Evolutionary conservation across 208 protist species (phyloP).

Genomic region (Leishmania braziliensis): DNA sequence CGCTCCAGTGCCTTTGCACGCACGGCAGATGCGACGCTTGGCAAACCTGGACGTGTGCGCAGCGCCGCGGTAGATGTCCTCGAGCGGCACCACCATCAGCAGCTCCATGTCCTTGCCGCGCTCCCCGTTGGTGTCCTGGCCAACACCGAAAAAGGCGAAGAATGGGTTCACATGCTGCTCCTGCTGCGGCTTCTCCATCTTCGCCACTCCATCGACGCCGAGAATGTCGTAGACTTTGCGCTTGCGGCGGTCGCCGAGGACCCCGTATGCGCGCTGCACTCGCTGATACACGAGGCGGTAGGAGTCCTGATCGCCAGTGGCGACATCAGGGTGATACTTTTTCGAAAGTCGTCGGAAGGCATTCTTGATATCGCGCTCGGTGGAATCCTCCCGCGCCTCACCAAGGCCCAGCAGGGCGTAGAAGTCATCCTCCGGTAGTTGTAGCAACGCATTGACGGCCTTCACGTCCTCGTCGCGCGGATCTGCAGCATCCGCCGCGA

Average conservation of each 20-base stretch:
- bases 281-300: conserved; percentile 67
- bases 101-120: conserved; percentile 39
- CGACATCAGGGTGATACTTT: conserved; percentile 85
- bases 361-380: conserved; percentile 81
- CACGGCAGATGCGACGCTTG: conserved; percentile 88
- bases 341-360: conserved; percentile 77
- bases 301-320: conserved; percentile 39
- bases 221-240: conserved; percentile 93
- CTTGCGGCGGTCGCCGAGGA: conserved; percentile 87
- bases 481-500: background rate
- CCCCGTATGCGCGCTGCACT: conserved; percentile 91
- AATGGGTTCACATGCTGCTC: conserved; percentile 42
- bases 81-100: conserved; percentile 81
- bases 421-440: conserved; percentile 57
- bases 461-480: conserved; percentile 8
- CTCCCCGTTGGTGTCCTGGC: conserved; percentile 44
- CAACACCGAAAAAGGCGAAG: conserved; percentile 34
- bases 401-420: conserved; percentile 75
- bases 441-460: conserved; percentile 12
- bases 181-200: conserved; percentile 60
- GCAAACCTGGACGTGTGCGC: conserved; percentile 69
- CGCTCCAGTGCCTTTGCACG: conserved; percentile 77
- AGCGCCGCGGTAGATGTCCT: conserved; percentile 93
- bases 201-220: conserved; percentile 82
- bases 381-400: conserved; percentile 64